These are phyloP conservation scores for Garcia nutans DNA, from an alignment of 345 rosid species.

Conservation along the genomic window DNA sequence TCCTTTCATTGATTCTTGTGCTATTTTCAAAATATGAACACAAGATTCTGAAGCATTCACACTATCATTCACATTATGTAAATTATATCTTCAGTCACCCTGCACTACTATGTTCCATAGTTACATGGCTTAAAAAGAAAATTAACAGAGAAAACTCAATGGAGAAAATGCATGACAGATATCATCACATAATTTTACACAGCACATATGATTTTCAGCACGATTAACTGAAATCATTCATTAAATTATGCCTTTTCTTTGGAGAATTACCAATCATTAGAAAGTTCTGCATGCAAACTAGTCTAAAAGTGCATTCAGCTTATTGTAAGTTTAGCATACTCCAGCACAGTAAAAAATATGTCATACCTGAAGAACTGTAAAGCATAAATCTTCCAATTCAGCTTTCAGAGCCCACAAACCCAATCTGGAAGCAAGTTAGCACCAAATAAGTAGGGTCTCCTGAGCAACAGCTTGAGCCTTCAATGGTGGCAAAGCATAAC, in stretches of 20 bases:
- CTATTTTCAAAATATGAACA: not conserved
- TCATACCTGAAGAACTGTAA: conserved; percentile 74
- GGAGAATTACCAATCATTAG: not conserved
- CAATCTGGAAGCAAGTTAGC: conserved; percentile 77
- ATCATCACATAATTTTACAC: too few relatives aligned
- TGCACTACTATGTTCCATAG: not conserved
- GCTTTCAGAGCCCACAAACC: conserved; percentile 79
- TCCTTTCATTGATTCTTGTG: not conserved
- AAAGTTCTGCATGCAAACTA: not conserved
- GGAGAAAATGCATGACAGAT: not conserved
- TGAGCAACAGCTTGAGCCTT: conserved; percentile 78
- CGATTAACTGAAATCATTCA: not conserved
- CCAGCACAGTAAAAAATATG: not conserved
- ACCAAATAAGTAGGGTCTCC: conserved; percentile 71
- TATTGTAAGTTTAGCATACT: conserved; percentile 4
- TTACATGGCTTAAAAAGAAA: not conserved
- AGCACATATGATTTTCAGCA: not conserved
- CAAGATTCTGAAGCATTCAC: not conserved
- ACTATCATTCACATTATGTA: not conserved
- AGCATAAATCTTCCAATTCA: conserved; percentile 70
- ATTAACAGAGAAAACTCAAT: not conserved
- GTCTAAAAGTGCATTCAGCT: conserved; percentile 4
- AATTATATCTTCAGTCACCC: not conserved
- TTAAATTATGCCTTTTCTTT: conserved; percentile 4
- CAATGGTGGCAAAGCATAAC: conserved; percentile 55